Conservation (phyloP, 441 rosid species). For the Eruca vesicaria region DNA sequence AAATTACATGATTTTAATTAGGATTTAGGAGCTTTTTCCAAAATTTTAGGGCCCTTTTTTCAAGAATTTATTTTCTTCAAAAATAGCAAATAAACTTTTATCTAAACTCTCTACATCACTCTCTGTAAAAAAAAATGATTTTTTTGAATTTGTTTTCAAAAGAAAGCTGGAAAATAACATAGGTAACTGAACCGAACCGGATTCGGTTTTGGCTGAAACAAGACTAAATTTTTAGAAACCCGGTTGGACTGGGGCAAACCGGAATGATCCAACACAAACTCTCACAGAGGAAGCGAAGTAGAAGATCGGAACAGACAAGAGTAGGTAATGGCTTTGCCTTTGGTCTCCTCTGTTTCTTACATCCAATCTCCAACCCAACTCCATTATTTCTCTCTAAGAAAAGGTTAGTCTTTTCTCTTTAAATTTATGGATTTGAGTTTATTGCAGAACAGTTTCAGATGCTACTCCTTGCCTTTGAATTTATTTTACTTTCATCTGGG, state of each 20-base stretch:
- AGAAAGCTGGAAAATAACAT: neutral
- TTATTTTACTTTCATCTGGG: slow-evolving; percentile 6
- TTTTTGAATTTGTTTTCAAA: too few species aligned
- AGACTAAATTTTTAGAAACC: neutral
- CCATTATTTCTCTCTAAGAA: neutral
- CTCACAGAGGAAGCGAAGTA: slow-evolving; percentile 9
- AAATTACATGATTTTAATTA: too few species aligned
- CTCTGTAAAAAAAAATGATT: too few species aligned
- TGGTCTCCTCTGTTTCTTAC: slow-evolving; percentile 30
- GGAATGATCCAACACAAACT: neutral
- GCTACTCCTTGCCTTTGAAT: neutral
- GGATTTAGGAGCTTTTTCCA: too few species aligned
- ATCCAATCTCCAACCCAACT: neutral
- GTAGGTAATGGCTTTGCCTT: slow-evolving; percentile 30
- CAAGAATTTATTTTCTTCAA: too few species aligned
- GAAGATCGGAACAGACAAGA: neutral
- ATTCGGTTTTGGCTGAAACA: neutral
- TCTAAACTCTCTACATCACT: too few species aligned
- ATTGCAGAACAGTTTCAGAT: neutral
- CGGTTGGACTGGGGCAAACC: neutral
- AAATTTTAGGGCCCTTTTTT: too few species aligned
- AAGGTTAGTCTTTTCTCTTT: slow-evolving; percentile 19
- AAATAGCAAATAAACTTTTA: too few species aligned
- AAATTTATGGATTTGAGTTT: neutral
- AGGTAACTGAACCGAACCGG: neutral